Percentiles rank a stretch among this genome's conserved stretches.
phyloP scores from a whole-genome alignment of 441 rosid genomes.

The Mallotus repandus region DNA sequence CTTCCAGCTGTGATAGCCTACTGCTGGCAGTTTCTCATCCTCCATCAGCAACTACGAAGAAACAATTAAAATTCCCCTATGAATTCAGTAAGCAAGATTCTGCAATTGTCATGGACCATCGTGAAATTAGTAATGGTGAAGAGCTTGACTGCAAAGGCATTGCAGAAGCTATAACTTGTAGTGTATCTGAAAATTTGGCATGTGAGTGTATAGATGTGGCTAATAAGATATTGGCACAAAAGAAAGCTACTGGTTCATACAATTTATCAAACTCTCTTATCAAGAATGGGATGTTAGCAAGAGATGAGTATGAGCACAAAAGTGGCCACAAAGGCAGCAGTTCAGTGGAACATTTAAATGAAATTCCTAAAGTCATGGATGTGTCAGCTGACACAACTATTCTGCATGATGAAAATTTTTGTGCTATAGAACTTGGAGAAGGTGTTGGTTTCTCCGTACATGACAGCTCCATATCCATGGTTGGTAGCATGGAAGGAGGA shows the following conservation, averaged over 20 bases:
- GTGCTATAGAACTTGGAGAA: constrained; percentile 30
- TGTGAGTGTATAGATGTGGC: constrained; percentile 28
- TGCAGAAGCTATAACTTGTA: constrained; percentile 30
- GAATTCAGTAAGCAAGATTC: constrained; percentile 35
- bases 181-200: constrained; percentile 24
- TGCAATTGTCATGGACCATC: constrained; percentile 28
- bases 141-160: constrained; percentile 25
- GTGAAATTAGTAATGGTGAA: constrained; percentile 32
- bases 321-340: constrained; percentile 14
- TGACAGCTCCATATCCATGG: constrained; percentile 19
- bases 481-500: constrained; percentile 30
- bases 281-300: constrained; percentile 22
- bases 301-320: constrained; percentile 17
- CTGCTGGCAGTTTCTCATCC: constrained; percentile 20
- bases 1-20: constrained; percentile 15
- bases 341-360: constrained; percentile 24
- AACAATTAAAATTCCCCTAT: constrained; percentile 18
- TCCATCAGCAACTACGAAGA: constrained; percentile 14
- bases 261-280: constrained; percentile 27
- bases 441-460: constrained; percentile 20
- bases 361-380: constrained; percentile 27
- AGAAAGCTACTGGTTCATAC: constrained; percentile 24
- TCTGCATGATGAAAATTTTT: constrained; percentile 25
- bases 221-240: constrained; percentile 33
- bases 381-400: constrained; percentile 18